These are phyloP conservation scores for Diplodia scrobiculata DNA, from an alignment of 2,329 filamentous ascomycete species.

Conservation along the genomic window DNA sequence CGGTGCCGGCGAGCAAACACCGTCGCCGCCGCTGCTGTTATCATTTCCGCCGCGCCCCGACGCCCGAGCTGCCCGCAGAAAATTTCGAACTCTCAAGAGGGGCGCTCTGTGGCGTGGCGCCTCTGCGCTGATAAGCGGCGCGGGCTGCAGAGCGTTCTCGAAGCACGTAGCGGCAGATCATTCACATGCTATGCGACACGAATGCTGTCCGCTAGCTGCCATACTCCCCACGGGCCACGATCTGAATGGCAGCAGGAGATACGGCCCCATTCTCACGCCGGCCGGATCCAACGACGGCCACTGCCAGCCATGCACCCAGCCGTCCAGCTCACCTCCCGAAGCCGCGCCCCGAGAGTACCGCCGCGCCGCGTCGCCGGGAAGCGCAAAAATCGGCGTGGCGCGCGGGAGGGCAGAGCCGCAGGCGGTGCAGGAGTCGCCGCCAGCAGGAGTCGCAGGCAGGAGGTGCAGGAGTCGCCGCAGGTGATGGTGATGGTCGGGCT, in stretches of 20 bases:
- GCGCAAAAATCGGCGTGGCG: constrained; percentile 1
- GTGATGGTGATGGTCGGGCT: constrained; percentile 23
- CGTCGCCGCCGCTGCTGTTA: not conserved
- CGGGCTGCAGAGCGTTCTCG: constrained; percentile 26
- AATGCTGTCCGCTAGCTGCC: not conserved
- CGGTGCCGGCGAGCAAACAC: not conserved
- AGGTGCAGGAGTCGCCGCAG: not conserved
- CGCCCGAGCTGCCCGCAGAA: not conserved
- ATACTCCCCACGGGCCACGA: constrained; percentile 6
- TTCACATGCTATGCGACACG: constrained; percentile 24
- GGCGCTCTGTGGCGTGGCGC: not conserved
- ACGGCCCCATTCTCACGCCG: constrained; percentile 19
- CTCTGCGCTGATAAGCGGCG: constrained; percentile 16
- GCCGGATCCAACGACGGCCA: constrained; percentile 9
- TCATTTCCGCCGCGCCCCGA: not conserved
- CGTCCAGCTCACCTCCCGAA: not conserved
- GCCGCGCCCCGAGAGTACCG: constrained; percentile 4
- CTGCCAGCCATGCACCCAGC: not conserved
- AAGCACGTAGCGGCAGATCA: constrained; percentile 27
- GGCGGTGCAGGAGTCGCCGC: not conserved
- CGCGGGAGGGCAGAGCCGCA: not conserved
- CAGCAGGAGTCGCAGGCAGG: not conserved
- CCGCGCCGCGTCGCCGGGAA: not conserved
- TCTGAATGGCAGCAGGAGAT: constrained; percentile 27
- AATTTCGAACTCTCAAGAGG: constrained; percentile 11